Base-by-base conservation (phyloP, 2,329 filamentous ascomycete species). In the Phaeosphaeria sp. region DNA sequence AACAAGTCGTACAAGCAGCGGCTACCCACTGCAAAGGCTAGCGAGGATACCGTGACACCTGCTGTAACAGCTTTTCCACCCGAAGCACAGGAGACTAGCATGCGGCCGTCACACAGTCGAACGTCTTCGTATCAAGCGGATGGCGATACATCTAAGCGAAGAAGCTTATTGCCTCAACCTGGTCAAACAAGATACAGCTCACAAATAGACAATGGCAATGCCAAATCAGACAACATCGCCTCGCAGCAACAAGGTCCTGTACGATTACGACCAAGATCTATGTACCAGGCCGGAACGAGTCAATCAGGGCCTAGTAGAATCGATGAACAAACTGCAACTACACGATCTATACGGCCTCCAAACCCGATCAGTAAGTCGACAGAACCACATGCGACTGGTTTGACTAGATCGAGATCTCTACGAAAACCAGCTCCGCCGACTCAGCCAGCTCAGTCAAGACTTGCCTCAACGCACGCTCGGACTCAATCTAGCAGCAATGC, bases 141-240 rank as follows among this genome's bases (percentile, higher is more conserved):
- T 51, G 49, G 44, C 20, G 63, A 65, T 46, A 44, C 43, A 39
- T 22, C 42, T 33, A 56, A 66, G 59, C 58, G 64, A 42, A 67
- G 70, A 23, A 75, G 74, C 57, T 63, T 74, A 51, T 65, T 77
- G 27, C 73, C 72, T 17, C 74, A 76, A 50, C 69, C 66, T 36
- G 72, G 72, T n/a, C 66, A 71, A 21, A 50, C 65, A n/a, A 73
- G 54, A 46, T 54, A 60, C 21, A 56, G 50, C 42, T 62, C 66
- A 25, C 59, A 60, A 30, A 33, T 50, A 25, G 56, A 46, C 18
- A 23, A 47, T 44, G 36, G 27, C 50, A 17, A 46, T 23, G 13
- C 50, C 18, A 48, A 46, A 3, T 47, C 48, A 52, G 54, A 51
- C 25, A 46, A n/a, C 15, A 25, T 23, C 20, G 50, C 39, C 50